Evolutionary conservation across 495 filamentous ascomycete species (phyloP), one percentile per base, ranked within the genome.

Genomic region (Podospora pseudopauciseta): DNA sequence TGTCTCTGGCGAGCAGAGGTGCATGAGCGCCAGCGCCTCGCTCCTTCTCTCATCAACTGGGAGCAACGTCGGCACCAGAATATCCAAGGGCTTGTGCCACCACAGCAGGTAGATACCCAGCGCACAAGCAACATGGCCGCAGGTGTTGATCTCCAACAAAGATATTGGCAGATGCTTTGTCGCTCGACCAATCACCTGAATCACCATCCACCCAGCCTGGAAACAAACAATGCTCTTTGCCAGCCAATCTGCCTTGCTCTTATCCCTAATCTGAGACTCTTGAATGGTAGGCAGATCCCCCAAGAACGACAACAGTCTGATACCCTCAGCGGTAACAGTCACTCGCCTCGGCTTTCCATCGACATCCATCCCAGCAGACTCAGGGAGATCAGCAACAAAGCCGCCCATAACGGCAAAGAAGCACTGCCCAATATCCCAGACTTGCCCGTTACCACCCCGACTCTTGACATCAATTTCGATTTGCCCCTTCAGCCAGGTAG

Each of bases 81-180:
- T 55, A 49, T 68, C 67, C n/a, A 68, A 56, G 28, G 67, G 67
- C 56, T 70, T 71, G 34, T 26, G 63, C 67, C 67, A 66, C 64
- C 68, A 70, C 9, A 78, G 56, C 0, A 64, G 19, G 60, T 81
- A 81, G 23, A 79, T 69, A 11, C 71, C 26, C 18, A 80, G 26
- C 27, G 78, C 76, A 59, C 79, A 80, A 19, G 74, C 11, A n/a
- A 78, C 76, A 69, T 81, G 78, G 0, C 72, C 74, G 44, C 79
- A 67, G 0, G 75, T 79, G 69, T 80, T 76, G 26, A 81, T 44
- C 63, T 82, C 80, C 64, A 49, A 49, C 2, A 49, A 49, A 9
- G 39, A 49, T 3, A 49, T 49, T 3, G 39, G 39, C 39, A 49
- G 9, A 16, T 49, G 39, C 13, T 49, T 49, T 49, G 39, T 13